Evolutionary conservation across 306 rosid genomes (phyloP).

Genomic region (Trifolium dubium): DNA sequence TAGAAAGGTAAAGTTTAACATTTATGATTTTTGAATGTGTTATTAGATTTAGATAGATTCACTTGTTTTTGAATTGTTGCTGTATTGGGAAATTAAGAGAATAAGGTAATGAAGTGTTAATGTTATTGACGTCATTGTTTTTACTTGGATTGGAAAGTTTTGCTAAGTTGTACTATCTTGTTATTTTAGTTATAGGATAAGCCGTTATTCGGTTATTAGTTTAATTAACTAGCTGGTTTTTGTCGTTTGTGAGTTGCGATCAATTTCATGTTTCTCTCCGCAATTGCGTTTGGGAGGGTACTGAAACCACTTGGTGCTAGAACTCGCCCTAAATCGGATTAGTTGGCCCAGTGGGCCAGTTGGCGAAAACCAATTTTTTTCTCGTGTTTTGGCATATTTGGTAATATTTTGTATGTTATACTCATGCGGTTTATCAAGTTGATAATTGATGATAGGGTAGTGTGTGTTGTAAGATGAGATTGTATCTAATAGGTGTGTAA

Average conservation of each 20-base stretch:
- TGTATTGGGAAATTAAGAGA: background rate
- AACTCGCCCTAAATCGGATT: too few species aligned
- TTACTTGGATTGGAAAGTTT: slow-evolving; percentile 22
- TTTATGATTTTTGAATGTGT: background rate
- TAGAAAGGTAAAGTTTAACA: background rate
- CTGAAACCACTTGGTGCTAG: too few species aligned
- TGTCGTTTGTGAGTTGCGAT: background rate
- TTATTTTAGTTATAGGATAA: background rate
- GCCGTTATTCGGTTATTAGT: background rate
- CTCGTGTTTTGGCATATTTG: background rate
- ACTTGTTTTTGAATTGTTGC: slow-evolving; percentile 27
- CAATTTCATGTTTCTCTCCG: too few species aligned
- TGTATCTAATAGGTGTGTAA: background rate
- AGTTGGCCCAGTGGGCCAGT: too few species aligned
- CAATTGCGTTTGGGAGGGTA: too few species aligned
- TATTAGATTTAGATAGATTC: background rate
- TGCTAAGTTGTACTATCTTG: background rate
- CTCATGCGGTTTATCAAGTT: background rate
- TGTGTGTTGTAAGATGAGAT: slow-evolving; percentile 8
- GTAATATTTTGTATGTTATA: too few species aligned
- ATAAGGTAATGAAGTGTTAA: background rate
- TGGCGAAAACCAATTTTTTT: too few species aligned
- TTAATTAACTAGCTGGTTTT: background rate
- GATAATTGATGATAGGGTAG: slow-evolving; percentile 4
- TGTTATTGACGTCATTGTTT: background rate